Conservation (phyloP, 2,329 filamentous ascomycete genomes). For the Phaeosphaeria sp. region DNA sequence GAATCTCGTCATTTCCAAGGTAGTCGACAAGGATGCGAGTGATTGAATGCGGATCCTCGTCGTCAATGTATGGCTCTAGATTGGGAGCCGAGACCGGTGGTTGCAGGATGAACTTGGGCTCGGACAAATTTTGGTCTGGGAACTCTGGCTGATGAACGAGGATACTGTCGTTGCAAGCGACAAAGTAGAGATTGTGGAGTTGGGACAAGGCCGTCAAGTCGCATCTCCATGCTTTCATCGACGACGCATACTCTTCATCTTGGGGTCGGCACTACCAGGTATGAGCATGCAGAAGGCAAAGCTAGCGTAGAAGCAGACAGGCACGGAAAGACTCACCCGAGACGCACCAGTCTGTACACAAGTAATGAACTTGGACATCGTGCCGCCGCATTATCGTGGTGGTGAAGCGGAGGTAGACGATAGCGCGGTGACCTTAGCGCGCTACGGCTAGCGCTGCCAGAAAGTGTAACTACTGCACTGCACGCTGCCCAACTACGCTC, state of each 20-base stretch:
- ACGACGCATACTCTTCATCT: not conserved
- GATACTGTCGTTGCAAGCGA: slow-evolving; percentile 50
- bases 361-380: slow-evolving; percentile 21
- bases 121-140: slow-evolving; percentile 48
- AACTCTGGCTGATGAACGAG: slow-evolving; percentile 54
- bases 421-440: not conserved
- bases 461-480: not conserved
- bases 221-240: slow-evolving; percentile 48
- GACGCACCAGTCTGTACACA: slow-evolving; percentile 28
- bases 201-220: slow-evolving; percentile 56
- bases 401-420: not conserved
- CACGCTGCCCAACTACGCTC: not conserved
- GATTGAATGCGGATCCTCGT: slow-evolving; percentile 50
- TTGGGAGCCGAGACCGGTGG: slow-evolving; percentile 45
- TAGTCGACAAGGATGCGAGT: slow-evolving; percentile 53
- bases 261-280: slow-evolving; percentile 13
- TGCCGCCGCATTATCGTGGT: slow-evolving; percentile 6
- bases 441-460: not conserved
- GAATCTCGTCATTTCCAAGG: slow-evolving; percentile 54
- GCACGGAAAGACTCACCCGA: not conserved
- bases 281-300: slow-evolving; percentile 4
- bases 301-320: not conserved
- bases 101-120: slow-evolving; percentile 48
- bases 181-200: slow-evolving; percentile 56
- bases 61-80: slow-evolving; percentile 40